Conservation (phyloP, 495 filamentous ascomycete species). For the Cercophora newfieldiana region DNA sequence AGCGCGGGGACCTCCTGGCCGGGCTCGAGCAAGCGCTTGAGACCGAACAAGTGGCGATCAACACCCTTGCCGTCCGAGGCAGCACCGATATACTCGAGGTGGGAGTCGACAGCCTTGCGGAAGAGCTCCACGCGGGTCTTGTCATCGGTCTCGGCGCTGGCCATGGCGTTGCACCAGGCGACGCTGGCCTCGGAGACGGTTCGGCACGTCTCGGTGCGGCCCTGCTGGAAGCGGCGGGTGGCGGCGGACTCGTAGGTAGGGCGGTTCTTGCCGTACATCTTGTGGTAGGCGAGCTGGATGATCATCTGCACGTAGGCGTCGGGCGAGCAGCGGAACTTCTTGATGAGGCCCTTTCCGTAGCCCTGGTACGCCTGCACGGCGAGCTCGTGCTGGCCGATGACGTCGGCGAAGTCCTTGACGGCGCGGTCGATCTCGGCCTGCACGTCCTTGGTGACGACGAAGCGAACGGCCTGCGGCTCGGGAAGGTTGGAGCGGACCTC, state of each 20-base stretch:
- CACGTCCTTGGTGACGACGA: constrained; percentile 71
- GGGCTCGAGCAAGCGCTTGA: constrained; percentile 85
- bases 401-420: constrained; percentile 67
- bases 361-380: constrained; percentile 92
- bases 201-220: constrained; percentile 95
- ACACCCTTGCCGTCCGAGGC: constrained; percentile 91
- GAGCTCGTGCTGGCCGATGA: constrained; percentile 87
- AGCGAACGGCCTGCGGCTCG: constrained; percentile 74
- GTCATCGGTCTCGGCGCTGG: constrained; percentile 58
- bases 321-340: constrained; percentile 98
- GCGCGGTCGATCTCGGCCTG: constrained; percentile 75
- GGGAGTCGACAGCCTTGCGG: constrained; percentile 74
- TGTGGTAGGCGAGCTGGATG: constrained; percentile 98
- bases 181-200: constrained; percentile 88
- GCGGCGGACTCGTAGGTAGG: constrained; percentile 98
- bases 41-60: constrained; percentile 92
- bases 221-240: constrained; percentile 91
- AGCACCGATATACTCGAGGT: constrained; percentile 85
- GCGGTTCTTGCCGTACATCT: constrained; percentile 98
- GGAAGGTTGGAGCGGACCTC: constrained; percentile 78
- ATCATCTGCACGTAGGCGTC: constrained; percentile 98
- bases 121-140: constrained; percentile 71
- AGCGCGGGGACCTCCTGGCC: constrained; percentile 80
- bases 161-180: constrained; percentile 87
- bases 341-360: constrained; percentile 98